These are phyloP conservation scores for Phialophora chinensis DNA, from an alignment of 2,329 filamentous ascomycete species.

Conservation along the genomic window DNA sequence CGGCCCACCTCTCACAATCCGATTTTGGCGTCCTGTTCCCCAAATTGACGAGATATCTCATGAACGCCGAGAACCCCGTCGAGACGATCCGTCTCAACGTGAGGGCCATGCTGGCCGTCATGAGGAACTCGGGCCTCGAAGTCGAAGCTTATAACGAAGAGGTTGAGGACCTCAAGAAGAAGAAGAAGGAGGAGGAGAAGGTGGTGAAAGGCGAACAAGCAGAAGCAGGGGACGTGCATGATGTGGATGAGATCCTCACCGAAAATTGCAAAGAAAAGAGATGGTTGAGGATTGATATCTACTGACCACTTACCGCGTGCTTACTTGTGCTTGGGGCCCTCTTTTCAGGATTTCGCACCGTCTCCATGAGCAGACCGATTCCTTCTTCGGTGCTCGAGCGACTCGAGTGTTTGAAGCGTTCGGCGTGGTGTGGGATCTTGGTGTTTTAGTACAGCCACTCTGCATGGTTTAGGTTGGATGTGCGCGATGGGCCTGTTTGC, in stretches of 20 bases:
- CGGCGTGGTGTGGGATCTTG: neutral
- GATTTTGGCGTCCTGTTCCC: conserved; percentile 86
- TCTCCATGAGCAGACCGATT: neutral
- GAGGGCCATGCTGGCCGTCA: conserved; percentile 41
- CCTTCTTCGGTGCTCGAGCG: neutral
- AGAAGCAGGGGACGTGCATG: conserved; percentile 11
- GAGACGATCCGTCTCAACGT: conserved; percentile 44
- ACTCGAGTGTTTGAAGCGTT: neutral
- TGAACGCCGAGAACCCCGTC: conserved; percentile 52
- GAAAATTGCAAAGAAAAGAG: conserved; percentile 27
- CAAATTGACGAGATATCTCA: conserved; percentile 60
- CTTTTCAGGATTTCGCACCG: neutral
- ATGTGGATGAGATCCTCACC: conserved; percentile 23
- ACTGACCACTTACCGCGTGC: neutral
- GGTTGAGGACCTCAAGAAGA: neutral
- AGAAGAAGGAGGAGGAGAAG: neutral
- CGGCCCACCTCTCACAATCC: conserved; percentile 81
- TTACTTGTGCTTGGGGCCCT: neutral
- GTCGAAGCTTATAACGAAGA: conserved; percentile 23
- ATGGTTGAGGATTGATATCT: conserved; percentile 24
- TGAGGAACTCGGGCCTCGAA: conserved; percentile 33
- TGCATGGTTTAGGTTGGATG: neutral
- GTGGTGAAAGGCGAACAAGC: neutral
- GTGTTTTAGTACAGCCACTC: neutral
- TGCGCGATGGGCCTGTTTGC: neutral